Evolutionary conservation across 768 basidiomycete genomes (phyloP), one percentile per base, ranked within the genome.

Genomic region (Sporobolomyces pararoseus): DNA sequence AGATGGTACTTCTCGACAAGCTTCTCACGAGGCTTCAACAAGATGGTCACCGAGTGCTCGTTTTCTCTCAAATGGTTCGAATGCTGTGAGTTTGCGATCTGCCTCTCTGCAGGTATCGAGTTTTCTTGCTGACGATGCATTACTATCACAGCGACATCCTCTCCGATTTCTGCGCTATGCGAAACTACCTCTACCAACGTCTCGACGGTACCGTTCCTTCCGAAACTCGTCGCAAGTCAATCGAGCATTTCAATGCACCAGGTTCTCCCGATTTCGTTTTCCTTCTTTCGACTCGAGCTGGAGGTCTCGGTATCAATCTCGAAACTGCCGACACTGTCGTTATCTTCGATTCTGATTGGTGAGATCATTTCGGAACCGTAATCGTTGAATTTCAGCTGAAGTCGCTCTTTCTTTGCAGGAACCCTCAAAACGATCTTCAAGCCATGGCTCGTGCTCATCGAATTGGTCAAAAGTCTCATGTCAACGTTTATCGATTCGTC

Each of bases 401-500:
- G 25, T 7, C 10, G 21, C 21, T 23, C 50, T 27, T 25, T 12
- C 10, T 21, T 59, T 55, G 29, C 62, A 71, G 58, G 61, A 68
- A 65, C 57, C 65, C 70, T n/a, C 61, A 74, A 63, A 98, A 98
- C 80, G 96, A 98, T 78, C 81, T 99, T 70, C 95, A 98, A 81
- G 96, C 96, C 4, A 98, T 98, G 96, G 96, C 96, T 65, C 88
- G 96, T 70, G 96, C 96, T 0, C 96, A 99, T 82, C 89, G 96
- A 68, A 98, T 99, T 77, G 96, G 96, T 5, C 96, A 98, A 80
- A 97, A 98, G 82, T 90, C 89, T 44, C 96, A 99, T 81, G 96
- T 99, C 76, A 97, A 88, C 78, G 96, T 99, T 55, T 98, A 98
- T 80, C 89, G 95, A 32, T 93, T 98, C 79, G 92, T 99, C 77